Evolutionary conservation across 306 rosid species (phyloP), one percentile per base, ranked within the genome.

Genomic region (Glycine soja): DNA sequence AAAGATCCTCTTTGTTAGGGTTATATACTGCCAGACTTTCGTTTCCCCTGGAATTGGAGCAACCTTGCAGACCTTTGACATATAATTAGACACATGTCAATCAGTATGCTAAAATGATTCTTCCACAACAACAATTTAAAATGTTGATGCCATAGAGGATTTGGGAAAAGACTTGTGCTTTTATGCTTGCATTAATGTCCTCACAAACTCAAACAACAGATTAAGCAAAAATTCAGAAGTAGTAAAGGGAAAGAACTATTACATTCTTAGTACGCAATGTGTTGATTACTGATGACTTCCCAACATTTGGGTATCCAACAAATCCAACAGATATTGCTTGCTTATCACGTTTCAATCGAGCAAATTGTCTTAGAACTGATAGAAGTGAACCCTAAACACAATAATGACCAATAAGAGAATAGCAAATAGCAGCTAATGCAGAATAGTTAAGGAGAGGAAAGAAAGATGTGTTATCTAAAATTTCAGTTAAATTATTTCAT

Each of bases 11-110:
- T 95, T 93, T 19, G 98, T 95, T 65, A 93, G 98, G 43, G 99
- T 91, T 63, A 95, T 93, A 82, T 93, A 95, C 70, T 95, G 98
- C 98, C 98, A 95, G 74, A 93, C 98, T 88, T 93, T 95, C 7
- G 98, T 95, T 80, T 95, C 98, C 86, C 99, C 98, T 7, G 97
- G 97, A 76, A 95, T 95, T 79, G 98, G 98, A 79, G 99, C 99
- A 81, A 91, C 98, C 91, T 93, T 95, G 90, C 99, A 95, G 42
- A 95, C 98, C 99, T 95, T 57, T 63, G 48, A 64, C 67, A 81
- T 47, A 78, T 32, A 78, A 80, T 71, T 3, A 69, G 63, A 56
- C 42, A 71, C 0, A 51, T 4, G 59, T 85, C 77, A 86, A 56
- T 70, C 14, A 76, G 52, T 48, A 54, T 54, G 63, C 8, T 62